Conservation (phyloP, 805 yeast genomes). For the Starmerella geochares region DNA sequence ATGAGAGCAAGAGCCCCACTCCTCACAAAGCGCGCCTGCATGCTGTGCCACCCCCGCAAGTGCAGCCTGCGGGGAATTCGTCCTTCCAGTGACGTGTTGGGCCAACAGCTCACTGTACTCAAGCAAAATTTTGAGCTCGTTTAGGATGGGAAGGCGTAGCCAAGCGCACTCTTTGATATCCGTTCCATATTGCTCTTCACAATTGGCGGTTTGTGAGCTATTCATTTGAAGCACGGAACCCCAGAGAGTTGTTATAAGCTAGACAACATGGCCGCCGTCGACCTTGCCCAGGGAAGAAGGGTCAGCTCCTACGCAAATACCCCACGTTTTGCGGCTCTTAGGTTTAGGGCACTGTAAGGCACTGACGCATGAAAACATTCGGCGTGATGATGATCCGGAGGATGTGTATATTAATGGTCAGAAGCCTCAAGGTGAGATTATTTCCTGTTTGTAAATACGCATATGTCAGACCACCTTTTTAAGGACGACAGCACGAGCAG, state of each 20-base stretch:
- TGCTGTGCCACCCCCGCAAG: not conserved
- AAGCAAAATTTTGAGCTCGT: no score
- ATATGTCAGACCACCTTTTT: not conserved
- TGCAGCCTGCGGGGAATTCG: not conserved
- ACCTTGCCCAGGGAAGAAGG: not conserved
- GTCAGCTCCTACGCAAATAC: not conserved
- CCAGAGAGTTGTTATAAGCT: no score
- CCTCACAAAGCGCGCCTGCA: not conserved
- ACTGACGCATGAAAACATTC: not conserved
- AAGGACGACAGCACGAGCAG: constrained; percentile 5
- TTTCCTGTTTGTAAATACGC: no score
- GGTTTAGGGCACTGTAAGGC: constrained; percentile 1
- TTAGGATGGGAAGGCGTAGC: no score
- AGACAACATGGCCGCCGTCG: no score
- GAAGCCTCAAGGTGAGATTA: no score
- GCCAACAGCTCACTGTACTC: no score
- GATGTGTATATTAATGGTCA: not conserved
- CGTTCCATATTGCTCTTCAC: no score
- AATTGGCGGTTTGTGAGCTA: no score
- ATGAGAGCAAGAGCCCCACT: not conserved
- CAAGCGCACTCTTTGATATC: no score
- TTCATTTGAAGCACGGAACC: no score
- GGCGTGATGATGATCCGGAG: not conserved
- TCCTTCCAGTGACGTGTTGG: not conserved
- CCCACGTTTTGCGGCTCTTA: not conserved